Base-by-base conservation (phyloP, 2,329 filamentous ascomycete genomes). In the Penicillium rolfsii region DNA sequence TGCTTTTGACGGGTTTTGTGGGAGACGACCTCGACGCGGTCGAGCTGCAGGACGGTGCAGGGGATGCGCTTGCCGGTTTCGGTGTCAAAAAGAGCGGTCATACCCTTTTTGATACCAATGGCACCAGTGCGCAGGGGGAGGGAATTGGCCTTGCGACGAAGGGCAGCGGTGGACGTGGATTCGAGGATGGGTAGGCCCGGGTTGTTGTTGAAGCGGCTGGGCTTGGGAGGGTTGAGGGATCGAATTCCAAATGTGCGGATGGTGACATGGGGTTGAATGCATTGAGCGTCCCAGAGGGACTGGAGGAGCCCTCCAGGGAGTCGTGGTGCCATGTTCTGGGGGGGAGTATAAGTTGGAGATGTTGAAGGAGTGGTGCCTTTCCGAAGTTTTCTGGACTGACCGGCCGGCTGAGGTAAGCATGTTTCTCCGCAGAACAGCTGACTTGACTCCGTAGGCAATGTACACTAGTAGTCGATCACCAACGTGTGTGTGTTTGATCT, bases 1-100 rank as follows among this genome's bases (percentile, higher is more conserved):
- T 98, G 88, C 73, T 84, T 82, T 64, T 88, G 82, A 36, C 87
- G 82, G 64, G 91, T 95, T 84, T 97, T 97, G 80, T 91, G 89
- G 61, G 89, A 88, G 41, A 97, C 82, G 8, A 97, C 93, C 79
- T 98, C 90, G 63, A 96, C 93, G 70, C 91, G 85, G 77, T 99
- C 95, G 70, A 99, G 84, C 81, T 98, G 93, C 59, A 99, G 85
- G 56, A 99, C 90, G 14, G 95, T 99, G 82, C 93, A 97, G 22
- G 93, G 85, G 60, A 89, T 90, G 66, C 94, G 88, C 65, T 85
- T 85, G 69, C 91, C 90, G 28, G 91, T 90, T 70, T 88, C 86
- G 0, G 85, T 79, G 73, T 93, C 89, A 83, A 90, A 98, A 66
- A 97, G 80, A 62, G 90, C 93, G 46, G 93, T 96, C 91, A 99